Evolutionary conservation across 768 basidiomycete species (phyloP), one percentile per base, ranked within the genome.

Genomic region (Collybiopsis confluens): DNA sequence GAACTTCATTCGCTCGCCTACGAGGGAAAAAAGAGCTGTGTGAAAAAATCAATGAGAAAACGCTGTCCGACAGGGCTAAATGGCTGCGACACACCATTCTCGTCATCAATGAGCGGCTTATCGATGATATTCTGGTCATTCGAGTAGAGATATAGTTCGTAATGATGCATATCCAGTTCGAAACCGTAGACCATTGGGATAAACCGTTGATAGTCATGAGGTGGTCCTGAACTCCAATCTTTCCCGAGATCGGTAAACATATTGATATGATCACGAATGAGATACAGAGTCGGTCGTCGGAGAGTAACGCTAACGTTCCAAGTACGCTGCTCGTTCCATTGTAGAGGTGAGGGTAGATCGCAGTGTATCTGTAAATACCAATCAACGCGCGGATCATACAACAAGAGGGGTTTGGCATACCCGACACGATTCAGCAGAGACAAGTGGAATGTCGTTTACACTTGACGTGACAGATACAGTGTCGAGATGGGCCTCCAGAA

Each of bases 81-180:
- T 23, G n/a, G 16, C 24, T 38, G 16, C 35, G 58, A 20, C 68
- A 52, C 61, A 93, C 93, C 85, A 65, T 98, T 98, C 60, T 92
- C 89, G n/a, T 92, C 88, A 53, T 70, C 73, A 54, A 85, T 73
- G 30, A 86, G 70, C 2, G 94, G 92, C 56, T 88, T 90, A 72
- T 97, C 92, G 46, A 98, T 90, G 64, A 98, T 92, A 64, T 98
- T 98, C 63, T 93, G 92, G 67, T 98, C 96, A 64, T 98, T 98
- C 48, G 90, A 83, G 64, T 91, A 95, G 23, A 90, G 65, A 60
- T 88, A 87, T 46, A 96, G 64, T 55, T 82, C 78, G 68, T 85
- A 95, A 61, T 92, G 83, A 64, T 85, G 76, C 55, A 98, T 67
- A 53, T 83, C 77, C 45, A 97, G 58, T 45, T 86, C 75, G 58